These are phyloP conservation scores for Ricinus communis DNA, from an alignment of 345 rosid species.

Conservation along the genomic window DNA sequence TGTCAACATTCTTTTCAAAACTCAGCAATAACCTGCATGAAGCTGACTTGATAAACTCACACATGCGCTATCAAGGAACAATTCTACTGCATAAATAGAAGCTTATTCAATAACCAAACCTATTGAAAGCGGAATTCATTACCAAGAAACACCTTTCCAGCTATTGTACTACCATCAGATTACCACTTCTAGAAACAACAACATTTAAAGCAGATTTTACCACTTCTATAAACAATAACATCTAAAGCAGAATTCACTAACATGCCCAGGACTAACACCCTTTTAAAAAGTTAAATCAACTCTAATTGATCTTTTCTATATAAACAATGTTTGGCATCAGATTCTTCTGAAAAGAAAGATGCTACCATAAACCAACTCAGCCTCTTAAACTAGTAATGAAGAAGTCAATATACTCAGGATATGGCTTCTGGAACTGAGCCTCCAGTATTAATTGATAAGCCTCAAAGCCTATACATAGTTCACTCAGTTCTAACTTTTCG, in stretches of 20 bases:
- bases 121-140: neutral
- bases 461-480: slow-evolving; percentile 1
- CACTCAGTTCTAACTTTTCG: slow-evolving; percentile 1
- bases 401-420: too few relatives aligned
- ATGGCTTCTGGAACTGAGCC: too few relatives aligned
- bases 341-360: neutral
- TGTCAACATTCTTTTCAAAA: neutral
- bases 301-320: neutral
- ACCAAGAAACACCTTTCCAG: neutral
- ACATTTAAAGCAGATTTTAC: too few relatives aligned
- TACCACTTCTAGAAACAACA: too few relatives aligned
- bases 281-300: neutral
- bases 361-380: neutral
- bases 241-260: too few relatives aligned
- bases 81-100: too few relatives aligned
- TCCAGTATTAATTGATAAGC: neutral
- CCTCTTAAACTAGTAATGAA: neutral
- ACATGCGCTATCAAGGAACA: too few relatives aligned
- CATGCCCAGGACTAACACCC: too few relatives aligned
- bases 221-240: too few relatives aligned
- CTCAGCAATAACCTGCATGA: too few relatives aligned
- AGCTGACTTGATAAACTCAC: too few relatives aligned
- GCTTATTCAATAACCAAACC: neutral
- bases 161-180: too few relatives aligned
- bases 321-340: neutral